Conservation (phyloP, 2,329 filamentous ascomycete genomes). For the Zopfia rhizophila region DNA sequence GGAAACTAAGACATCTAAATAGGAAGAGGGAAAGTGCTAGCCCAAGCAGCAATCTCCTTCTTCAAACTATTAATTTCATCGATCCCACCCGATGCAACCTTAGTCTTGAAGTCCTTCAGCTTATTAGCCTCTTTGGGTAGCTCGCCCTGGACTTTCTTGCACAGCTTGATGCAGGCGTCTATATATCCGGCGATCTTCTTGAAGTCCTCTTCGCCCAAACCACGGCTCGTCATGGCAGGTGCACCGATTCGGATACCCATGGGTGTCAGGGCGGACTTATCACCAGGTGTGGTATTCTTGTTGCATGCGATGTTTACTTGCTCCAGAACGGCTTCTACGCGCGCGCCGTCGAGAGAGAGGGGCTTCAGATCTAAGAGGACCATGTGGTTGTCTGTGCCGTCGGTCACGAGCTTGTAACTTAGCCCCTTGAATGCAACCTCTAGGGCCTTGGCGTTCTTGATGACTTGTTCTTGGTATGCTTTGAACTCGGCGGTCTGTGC, state of each 20-base stretch:
- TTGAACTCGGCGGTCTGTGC: conserved; percentile 90
- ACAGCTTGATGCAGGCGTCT: conserved; percentile 86
- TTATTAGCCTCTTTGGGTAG: conserved; percentile 98
- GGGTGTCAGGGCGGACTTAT: conserved; percentile 91
- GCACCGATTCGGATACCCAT: conserved; percentile 94
- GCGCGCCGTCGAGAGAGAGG: conserved; percentile 85
- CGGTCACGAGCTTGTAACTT: conserved; percentile 89
- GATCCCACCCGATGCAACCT: conserved; percentile 81
- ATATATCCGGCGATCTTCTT: conserved; percentile 84
- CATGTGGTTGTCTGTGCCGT: conserved; percentile 97
- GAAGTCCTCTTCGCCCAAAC: conserved; percentile 91
- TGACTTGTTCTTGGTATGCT: conserved; percentile 88
- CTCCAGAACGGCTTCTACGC: conserved; percentile 90
- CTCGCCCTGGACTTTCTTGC: conserved; percentile 83
- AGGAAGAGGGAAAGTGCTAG: conserved; percentile 89
- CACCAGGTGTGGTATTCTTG: conserved; percentile 98
- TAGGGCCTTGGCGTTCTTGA: conserved; percentile 90
- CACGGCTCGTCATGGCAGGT: conserved; percentile 96
- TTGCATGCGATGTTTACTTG: conserved; percentile 96
- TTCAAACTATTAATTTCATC: conserved; percentile 84
- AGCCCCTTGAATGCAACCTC: conserved; percentile 73
- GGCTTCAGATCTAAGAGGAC: conserved; percentile 92
- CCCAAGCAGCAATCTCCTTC: conserved; percentile 91
- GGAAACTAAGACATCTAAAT: conserved; percentile 64
- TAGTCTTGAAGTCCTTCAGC: conserved; percentile 99